These are phyloP conservation scores for Colletotrichum spinosum DNA, from an alignment of 2,329 filamentous ascomycete species.

Conservation along the genomic window DNA sequence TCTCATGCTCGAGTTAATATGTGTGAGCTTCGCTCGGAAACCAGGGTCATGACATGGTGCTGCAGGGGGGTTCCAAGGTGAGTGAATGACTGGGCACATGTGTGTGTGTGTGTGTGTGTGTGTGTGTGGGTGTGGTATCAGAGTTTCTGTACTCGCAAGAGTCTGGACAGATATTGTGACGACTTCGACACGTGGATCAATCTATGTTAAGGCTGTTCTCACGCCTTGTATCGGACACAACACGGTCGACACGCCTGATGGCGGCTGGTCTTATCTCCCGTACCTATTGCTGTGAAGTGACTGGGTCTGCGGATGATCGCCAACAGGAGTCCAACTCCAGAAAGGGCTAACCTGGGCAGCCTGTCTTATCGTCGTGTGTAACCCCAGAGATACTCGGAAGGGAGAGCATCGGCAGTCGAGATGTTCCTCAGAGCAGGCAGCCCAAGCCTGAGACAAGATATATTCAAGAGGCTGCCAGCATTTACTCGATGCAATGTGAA, in stretches of 20 bases:
- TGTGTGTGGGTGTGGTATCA: conserved; percentile 4
- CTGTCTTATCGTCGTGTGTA: conserved; percentile 5
- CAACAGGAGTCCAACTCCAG: neutral
- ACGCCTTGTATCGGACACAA: too few species aligned
- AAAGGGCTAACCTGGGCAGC: neutral
- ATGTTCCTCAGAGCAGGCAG: neutral
- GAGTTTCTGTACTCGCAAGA: neutral
- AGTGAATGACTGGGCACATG: too few species aligned
- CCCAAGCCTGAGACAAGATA: neutral
- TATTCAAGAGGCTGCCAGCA: conserved; percentile 5
- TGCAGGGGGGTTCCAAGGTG: neutral
- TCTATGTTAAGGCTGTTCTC: neutral
- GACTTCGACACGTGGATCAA: too few species aligned
- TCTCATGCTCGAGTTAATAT: conserved; percentile 1
- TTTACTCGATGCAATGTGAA: neutral
- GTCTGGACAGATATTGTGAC: too few species aligned
- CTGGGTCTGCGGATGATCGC: conserved; percentile 7
- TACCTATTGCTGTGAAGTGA: neutral
- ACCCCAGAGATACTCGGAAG: neutral
- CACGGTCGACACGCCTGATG: neutral
- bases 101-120: too few species aligned
- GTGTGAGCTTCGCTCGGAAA: conserved; percentile 5
- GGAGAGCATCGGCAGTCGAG: conserved; percentile 1
- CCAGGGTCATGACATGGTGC: conserved; percentile 4
- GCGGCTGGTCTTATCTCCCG: neutral